Conservation (phyloP, 192 early-diverging fungal species). For the Bifiguratus adelaidae region DNA sequence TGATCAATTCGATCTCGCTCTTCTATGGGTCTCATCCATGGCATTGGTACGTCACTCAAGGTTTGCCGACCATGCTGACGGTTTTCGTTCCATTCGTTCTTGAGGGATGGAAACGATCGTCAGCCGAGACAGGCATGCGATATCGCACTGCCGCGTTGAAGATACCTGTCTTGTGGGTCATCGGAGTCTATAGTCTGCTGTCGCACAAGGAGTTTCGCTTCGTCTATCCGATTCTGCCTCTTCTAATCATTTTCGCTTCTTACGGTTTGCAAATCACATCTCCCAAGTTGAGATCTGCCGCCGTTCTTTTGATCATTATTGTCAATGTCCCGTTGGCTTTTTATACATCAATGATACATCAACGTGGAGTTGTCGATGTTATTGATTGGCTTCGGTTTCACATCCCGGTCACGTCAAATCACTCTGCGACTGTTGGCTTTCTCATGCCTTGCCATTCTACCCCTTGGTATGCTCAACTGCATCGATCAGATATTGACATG, state of each 20-base stretch:
- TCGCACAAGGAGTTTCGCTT: conserved; percentile 95
- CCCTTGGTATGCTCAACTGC: conserved; percentile 82
- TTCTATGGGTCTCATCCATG: conserved; percentile 92
- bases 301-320: conserved; percentile 33
- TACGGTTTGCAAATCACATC: conserved; percentile 16
- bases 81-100: conserved; percentile 61
- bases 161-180: conserved; percentile 31
- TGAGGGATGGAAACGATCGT: conserved; percentile 32
- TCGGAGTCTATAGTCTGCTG: conserved; percentile 61
- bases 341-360: conserved; percentile 74
- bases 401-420: conserved; percentile 1
- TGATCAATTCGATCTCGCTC: conserved; percentile 62
- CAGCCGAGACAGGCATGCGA: background rate
- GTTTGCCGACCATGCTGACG: conserved; percentile 65
- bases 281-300: background rate
- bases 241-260: conserved; percentile 36
- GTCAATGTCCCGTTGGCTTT: conserved; percentile 57
- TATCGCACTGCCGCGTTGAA: conserved; percentile 8
- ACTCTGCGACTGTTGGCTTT: conserved; percentile 45
- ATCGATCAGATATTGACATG: conserved; percentile 49
- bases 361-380: conserved; percentile 88
- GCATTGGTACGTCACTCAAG: conserved; percentile 86
- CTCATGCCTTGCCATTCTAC: conserved; percentile 98
- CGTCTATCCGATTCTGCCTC: conserved; percentile 76
- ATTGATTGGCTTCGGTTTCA: conserved; percentile 58